Percentiles rank a stretch among this genome's conserved stretches.
phyloP scores from a whole-genome alignment of 2,329 filamentous ascomycete species.

The Cercospora zeina region DNA sequence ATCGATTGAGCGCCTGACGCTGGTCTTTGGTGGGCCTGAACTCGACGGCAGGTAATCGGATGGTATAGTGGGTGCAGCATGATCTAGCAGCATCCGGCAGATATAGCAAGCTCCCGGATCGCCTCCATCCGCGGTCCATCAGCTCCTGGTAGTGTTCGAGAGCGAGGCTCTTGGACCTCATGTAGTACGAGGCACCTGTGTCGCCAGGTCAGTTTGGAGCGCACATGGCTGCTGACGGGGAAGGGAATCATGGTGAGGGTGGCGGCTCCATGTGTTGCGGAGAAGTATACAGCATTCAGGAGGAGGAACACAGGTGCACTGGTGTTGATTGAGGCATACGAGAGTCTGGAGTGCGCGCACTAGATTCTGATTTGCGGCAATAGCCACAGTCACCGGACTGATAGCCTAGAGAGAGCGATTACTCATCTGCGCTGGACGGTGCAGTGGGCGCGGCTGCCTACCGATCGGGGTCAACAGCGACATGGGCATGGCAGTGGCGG shows the following conservation, averaged over 20 bases:
- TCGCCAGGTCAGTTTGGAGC: slow-evolving; percentile 10
- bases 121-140: slow-evolving; percentile 74
- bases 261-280: neutral
- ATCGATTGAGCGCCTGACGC: slow-evolving; percentile 72
- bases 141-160: slow-evolving; percentile 69
- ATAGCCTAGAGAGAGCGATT: slow-evolving; percentile 44
- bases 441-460: slow-evolving; percentile 25
- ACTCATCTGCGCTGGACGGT: neutral
- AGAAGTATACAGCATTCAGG: neutral
- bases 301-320: slow-evolving; percentile 1
- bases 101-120: slow-evolving; percentile 66
- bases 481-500: slow-evolving; percentile 7
- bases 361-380: slow-evolving; percentile 51
- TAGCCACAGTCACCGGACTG: slow-evolving; percentile 53
- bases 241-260: neutral
- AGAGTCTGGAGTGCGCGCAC: slow-evolving; percentile 51
- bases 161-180: slow-evolving; percentile 60
- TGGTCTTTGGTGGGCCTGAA: slow-evolving; percentile 72
- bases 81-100: slow-evolving; percentile 74
- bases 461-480: slow-evolving; percentile 40
- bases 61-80: slow-evolving; percentile 90
- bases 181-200: slow-evolving; percentile 74
- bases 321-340: slow-evolving; percentile 45
- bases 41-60: slow-evolving; percentile 64
- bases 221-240: neutral